Evolutionary conservation across 768 basidiomycete species (phyloP), one percentile per base, ranked within the genome.

Genomic region (Pleurotus eryngii): DNA sequence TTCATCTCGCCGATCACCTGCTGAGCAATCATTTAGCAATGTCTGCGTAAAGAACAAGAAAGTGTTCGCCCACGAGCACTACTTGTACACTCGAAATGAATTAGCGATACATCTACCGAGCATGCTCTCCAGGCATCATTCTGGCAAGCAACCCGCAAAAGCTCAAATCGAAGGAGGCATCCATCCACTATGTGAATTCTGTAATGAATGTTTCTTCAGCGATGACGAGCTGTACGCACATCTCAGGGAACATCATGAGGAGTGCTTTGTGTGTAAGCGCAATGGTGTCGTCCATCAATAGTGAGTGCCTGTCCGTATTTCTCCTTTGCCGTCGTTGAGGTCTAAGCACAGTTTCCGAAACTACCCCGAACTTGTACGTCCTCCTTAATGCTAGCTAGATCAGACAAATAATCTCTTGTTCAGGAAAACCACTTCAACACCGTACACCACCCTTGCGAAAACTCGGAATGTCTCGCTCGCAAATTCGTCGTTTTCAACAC

Each of bases 401-500:
- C 43, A 38, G 38, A 8, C 22, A 27, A 22, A 56, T 59, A 27
- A 45, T 38, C 39, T 48, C 38, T 40, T 35, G 46, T 39, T 17
- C 59, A 91, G 87, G 91, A 93, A 69, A 74, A 72, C 42, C 92
- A 95, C 65, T 92, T 91, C 71, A 83, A 81, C 62, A 76, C 74
- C 26, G 84, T 76, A 2, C 96, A 99, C 69, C 81, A 82, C 68
- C 87, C 89, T 4, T 99, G 96, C 69, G 76, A 73, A 2, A 86
- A 92, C 57, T 60, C 84, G 0, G 68, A 76, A 39, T 99, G 96
- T 66, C 83, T 87, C 46, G 85, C 84, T 4, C 87, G 84, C 64
- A 98, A 97, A 72, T 99, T 99, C 61, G 90, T 98, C 59, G 97
- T 98, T 11, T 98, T 98, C 69, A 84, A 85, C 40, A 87, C 88